Evolutionary conservation across 441 rosid species (phyloP).

Genomic region (Populus tomentosa): DNA sequence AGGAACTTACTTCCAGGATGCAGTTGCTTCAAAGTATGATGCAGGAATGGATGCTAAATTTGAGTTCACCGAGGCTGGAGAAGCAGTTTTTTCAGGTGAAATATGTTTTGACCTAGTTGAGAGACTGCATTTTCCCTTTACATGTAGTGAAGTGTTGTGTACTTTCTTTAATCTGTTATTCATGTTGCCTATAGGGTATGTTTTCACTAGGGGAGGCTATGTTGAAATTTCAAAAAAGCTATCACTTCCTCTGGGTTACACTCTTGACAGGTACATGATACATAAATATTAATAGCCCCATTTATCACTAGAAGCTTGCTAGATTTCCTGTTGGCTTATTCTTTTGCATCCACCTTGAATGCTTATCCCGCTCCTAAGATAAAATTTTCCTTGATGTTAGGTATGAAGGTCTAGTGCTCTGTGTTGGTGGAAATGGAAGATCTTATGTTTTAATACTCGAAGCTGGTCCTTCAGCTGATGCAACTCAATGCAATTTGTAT

Average conservation of each 20-base stretch:
- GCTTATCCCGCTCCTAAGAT: not conserved
- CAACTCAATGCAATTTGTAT: constrained; percentile 79
- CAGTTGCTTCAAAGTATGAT: constrained; percentile 70
- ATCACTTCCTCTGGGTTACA: constrained; percentile 72
- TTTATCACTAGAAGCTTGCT: not conserved
- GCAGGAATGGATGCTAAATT: constrained; percentile 95
- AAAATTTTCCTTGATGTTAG: constrained; percentile 30
- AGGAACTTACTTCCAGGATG: constrained; percentile 93
- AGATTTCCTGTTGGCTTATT: not conserved
- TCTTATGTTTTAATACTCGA: constrained; percentile 85
- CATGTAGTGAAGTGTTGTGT: not conserved
- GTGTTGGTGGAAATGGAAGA: constrained; percentile 97
- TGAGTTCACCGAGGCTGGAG: constrained; percentile 71
- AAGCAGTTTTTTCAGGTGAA: constrained; percentile 85
- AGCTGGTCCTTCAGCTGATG: constrained; percentile 91
- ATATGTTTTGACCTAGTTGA: not conserved
- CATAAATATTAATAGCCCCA: constrained; percentile 5
- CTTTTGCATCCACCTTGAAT: not conserved
- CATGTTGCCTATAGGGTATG: constrained; percentile 55
- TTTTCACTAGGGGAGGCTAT: constrained; percentile 89
- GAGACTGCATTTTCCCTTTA: not conserved
- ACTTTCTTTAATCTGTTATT: constrained; percentile 19
- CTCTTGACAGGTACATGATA: constrained; percentile 77
- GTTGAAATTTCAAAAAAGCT: constrained; percentile 80
- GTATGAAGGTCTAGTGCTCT: constrained; percentile 85